Base-by-base conservation (phyloP, 208 protist species). In the Acanthamoeba polyphaga region DNA sequence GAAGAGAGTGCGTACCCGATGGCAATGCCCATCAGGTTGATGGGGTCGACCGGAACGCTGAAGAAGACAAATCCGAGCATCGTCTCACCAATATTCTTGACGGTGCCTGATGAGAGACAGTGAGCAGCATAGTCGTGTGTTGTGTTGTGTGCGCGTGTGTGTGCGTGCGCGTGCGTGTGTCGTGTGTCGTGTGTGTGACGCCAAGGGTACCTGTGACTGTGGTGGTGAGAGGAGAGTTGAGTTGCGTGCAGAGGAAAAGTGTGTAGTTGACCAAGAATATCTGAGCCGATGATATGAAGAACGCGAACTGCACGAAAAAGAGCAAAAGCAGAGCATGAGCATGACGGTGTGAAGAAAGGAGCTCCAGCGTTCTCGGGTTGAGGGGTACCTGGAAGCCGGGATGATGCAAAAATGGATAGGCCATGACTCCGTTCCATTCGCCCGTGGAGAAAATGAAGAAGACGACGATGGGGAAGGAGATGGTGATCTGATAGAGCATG, bases 241-340 rank as follows among this genome's bases (percentile, higher is more conserved):
- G 46, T 3, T 49, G 38, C 5, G 78, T 87, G 49, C 78, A 87
- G 27, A 87, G 49, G 46, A 87, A 87, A 58, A 87, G 38, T 10
- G 78, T 62, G 46, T 87, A 87, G 78, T 87, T 87, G 49, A 87
- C 46, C 43, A 87, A 49, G 49, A 87, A 87, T 49, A 87, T 87
- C 49, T 87, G 78, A 17, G 78, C 78, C 38, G 46, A 87, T 24
- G 78, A 87, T 8, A 87, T 10, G n/a, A 87, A 87, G 78, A 87
- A 87, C 10, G 49, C 38, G 38, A 82, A 27, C 74, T 82, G 34
- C 15, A 38, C 38, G 38, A 38, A 38, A 38, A 1, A 38, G 38
- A n/a, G n/a, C 38, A 38, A 38, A 38, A 38, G 38, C 38, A 38
- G 1, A 3, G 1, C 1, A 38, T 38, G 3, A 38, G 38, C 1